Percentiles rank a stretch among this genome's conserved stretches.
Evolutionary conservation across 352 stramenopile genomes (phyloP).

Genomic region (Pythium brachiatum): DNA sequence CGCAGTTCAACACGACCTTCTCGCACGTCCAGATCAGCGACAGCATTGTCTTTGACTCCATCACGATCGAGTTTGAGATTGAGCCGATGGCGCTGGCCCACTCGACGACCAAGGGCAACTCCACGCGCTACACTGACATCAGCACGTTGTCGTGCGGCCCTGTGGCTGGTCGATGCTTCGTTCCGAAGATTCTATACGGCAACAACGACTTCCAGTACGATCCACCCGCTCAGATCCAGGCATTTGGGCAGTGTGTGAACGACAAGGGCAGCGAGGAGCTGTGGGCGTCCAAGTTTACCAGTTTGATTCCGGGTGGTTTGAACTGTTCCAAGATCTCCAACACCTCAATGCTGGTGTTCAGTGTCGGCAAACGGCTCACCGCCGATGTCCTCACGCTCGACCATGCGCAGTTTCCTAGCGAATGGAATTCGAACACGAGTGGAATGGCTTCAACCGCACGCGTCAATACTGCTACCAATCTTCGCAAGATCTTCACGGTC

Average conservation of each 20-base stretch:
- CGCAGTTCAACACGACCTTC: no score
- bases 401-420: neutral
- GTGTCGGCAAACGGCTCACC: neutral
- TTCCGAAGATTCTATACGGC: neutral
- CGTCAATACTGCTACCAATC: neutral
- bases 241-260: neutral
- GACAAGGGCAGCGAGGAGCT: neutral
- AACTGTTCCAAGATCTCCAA: neutral
- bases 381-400: neutral
- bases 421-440: no score
- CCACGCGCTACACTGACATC: neutral
- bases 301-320: neutral
- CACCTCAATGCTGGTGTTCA: neutral
- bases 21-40: no score
- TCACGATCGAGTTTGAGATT: slow-evolving; percentile 8
- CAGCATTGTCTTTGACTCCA: neutral
- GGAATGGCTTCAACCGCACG: no score
- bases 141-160: neutral
- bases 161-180: neutral
- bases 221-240: neutral
- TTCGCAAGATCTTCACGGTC: slow-evolving; percentile 15
- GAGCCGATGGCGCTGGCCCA: neutral
- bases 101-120: neutral
- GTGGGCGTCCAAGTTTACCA: neutral
- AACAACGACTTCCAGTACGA: neutral